These are phyloP conservation scores for Ascochyta rabiei DNA, from an alignment of 2,329 filamentous ascomycete species.

Conservation along the genomic window DNA sequence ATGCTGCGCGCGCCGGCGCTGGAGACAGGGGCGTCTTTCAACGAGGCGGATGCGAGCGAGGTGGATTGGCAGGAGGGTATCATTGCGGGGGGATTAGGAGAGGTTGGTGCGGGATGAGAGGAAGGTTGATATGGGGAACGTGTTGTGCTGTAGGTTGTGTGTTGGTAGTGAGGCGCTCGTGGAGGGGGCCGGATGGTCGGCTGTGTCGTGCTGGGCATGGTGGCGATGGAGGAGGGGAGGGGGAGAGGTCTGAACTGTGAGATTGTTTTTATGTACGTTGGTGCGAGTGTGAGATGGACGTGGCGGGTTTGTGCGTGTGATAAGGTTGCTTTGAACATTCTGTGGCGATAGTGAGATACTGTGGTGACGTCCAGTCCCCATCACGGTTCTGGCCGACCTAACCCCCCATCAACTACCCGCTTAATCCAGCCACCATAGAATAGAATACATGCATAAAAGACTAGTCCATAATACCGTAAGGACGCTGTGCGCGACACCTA, in stretches of 20 bases:
- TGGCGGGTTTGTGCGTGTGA: no score
- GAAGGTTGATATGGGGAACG: constrained; percentile 26
- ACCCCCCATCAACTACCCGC: background rate
- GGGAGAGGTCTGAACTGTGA: background rate
- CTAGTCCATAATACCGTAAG: background rate
- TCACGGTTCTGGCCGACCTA: background rate
- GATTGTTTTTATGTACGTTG: no score
- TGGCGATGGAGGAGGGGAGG: background rate
- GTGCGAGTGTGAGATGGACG: no score
- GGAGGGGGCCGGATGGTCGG: constrained; percentile 20
- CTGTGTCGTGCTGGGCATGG: constrained; percentile 17
- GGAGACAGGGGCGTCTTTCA: constrained; percentile 37
- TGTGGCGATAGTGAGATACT: background rate
- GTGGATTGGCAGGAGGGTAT: constrained; percentile 35
- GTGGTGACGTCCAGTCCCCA: background rate
- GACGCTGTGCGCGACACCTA: constrained; percentile 11
- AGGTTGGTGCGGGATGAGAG: constrained; percentile 26
- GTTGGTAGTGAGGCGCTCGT: constrained; percentile 36
- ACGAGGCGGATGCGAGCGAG: constrained; percentile 35
- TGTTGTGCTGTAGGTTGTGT: constrained; percentile 34
- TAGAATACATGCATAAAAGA: background rate
- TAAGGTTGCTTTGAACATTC: background rate
- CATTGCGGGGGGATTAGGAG: constrained; percentile 26
- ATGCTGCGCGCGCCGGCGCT: constrained; percentile 25
- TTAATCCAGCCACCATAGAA: background rate